Percentiles rank a stretch among this genome's conserved stretches.
These are phyloP conservation scores for Benincasa hispida DNA, from an alignment of 306 rosid species.

Conservation along the genomic window DNA sequence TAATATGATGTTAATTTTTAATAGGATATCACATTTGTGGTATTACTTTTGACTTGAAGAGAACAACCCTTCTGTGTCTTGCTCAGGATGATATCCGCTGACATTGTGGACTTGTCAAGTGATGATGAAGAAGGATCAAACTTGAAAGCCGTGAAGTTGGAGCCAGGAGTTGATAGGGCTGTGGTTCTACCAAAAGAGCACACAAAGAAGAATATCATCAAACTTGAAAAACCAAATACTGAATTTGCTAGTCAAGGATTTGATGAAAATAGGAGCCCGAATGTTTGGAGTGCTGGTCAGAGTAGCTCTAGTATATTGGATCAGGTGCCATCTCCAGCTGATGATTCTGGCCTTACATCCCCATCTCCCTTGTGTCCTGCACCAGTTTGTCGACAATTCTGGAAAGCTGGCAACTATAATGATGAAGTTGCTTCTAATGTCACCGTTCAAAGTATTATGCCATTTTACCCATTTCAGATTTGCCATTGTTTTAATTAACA, in stretches of 20 bases:
- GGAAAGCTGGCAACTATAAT: conserved; percentile 87
- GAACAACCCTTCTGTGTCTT: background rate
- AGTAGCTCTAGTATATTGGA: conserved; percentile 57
- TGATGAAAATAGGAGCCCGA: conserved; percentile 40
- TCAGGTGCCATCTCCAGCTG: conserved; percentile 44
- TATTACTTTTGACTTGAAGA: background rate
- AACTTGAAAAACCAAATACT: conserved; percentile 12
- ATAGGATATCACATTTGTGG: background rate
- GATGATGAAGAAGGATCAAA: conserved; percentile 45
- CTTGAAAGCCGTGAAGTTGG: conserved; percentile 38
- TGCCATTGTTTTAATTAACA: background rate
- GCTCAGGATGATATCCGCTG: conserved; percentile 35
- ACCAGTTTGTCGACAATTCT: conserved; percentile 64
- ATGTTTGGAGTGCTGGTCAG: conserved; percentile 44
- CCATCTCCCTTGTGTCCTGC: conserved; percentile 41
- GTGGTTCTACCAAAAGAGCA: conserved; percentile 10
- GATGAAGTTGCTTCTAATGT: conserved; percentile 35
- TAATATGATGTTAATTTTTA: background rate
- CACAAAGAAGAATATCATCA: conserved; percentile 6
- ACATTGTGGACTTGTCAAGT: conserved; percentile 61
- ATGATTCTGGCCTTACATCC: conserved; percentile 47
- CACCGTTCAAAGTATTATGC: conserved; percentile 47
- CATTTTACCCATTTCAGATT: background rate
- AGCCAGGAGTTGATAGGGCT: conserved; percentile 18
- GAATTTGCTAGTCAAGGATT: conserved; percentile 18